A percentile compares a stretch with the other conserved stretches of the same genome.
Evolutionary conservation across 2,329 filamentous ascomycete genomes (phyloP).

Genomic region (Sphaerulina musiva): DNA sequence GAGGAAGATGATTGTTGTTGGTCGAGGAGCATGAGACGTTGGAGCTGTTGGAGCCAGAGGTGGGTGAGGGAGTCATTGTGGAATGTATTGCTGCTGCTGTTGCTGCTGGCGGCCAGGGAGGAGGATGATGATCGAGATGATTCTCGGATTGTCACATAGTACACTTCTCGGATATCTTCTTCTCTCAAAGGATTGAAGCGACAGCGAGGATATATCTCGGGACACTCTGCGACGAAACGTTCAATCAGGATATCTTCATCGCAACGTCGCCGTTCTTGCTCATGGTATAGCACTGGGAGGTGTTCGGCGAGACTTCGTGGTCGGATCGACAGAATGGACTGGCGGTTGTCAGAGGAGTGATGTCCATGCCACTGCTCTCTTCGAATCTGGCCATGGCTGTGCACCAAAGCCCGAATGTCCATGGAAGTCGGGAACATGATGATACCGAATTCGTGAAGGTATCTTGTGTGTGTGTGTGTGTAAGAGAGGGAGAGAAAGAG

Average conservation of each 20-base stretch:
- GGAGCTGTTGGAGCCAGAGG: slow-evolving; percentile 7
- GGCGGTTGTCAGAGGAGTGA: slow-evolving; percentile 6
- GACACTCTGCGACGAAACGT: slow-evolving; percentile 12
- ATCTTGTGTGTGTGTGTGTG: no score
- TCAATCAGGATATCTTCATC: slow-evolving; percentile 12
- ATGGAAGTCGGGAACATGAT: not conserved
- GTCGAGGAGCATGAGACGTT: slow-evolving; percentile 1
- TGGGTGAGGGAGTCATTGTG: not conserved
- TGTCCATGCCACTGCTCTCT: not conserved
- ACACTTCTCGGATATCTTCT: slow-evolving; percentile 14
- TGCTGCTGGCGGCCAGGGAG: not conserved
- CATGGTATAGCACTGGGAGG: slow-evolving; percentile 8
- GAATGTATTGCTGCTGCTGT: no score
- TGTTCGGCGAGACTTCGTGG: slow-evolving; percentile 6
- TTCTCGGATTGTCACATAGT: slow-evolving; percentile 11
- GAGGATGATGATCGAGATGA: slow-evolving; percentile 2
- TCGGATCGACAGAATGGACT: slow-evolving; percentile 6
- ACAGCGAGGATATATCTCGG: slow-evolving; percentile 11
- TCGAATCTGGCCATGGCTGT: not conserved
- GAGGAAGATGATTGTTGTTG: no score
- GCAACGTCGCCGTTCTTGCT: slow-evolving; percentile 9
- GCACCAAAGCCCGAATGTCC: not conserved
- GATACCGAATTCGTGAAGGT: no score
- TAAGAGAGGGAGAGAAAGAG: no score
- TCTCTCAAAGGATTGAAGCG: slow-evolving; percentile 14